Evolutionary conservation across 192 early-diverging fungal genomes (phyloP).

Genomic region (Lobulomyces angularis): DNA sequence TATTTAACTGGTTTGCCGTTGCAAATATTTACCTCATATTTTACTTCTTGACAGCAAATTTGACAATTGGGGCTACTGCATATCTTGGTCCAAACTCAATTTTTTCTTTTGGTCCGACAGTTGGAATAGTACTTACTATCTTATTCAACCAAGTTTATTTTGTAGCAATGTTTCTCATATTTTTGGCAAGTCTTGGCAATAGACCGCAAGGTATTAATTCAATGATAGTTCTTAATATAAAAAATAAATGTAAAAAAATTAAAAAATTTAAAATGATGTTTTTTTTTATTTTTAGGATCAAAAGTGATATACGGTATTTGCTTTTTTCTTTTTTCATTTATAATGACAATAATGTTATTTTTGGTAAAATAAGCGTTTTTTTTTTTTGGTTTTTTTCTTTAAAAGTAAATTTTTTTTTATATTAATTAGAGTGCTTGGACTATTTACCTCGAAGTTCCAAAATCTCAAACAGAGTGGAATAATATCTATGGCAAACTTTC

Average conservation of each 20-base stretch:
- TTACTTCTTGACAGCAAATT: no score
- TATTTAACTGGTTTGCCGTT: slow-evolving; percentile 67
- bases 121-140: not conserved
- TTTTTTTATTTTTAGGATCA: no score
- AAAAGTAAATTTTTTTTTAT: no score
- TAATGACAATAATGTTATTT: slow-evolving; percentile 33
- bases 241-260: no score
- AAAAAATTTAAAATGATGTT: no score
- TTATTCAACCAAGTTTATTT: slow-evolving; percentile 26
- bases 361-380: slow-evolving; percentile 17
- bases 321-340: slow-evolving; percentile 31
- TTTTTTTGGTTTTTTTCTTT: not conserved
- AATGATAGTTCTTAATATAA: no score
- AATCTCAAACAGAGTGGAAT: no score
- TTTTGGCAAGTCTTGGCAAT: slow-evolving; percentile 39
- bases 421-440: no score
- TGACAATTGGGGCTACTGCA: no score
- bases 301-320: slow-evolving; percentile 24
- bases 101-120: slow-evolving; percentile 29
- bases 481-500: no score
- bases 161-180: slow-evolving; percentile 27
- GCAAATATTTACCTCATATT: slow-evolving; percentile 55
- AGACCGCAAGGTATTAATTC: slow-evolving; percentile 29
- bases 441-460: no score
- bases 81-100: no score